phyloP scores from a whole-genome alignment of 164 flowering plant genomes.

The Sextonia rubra region DNA sequence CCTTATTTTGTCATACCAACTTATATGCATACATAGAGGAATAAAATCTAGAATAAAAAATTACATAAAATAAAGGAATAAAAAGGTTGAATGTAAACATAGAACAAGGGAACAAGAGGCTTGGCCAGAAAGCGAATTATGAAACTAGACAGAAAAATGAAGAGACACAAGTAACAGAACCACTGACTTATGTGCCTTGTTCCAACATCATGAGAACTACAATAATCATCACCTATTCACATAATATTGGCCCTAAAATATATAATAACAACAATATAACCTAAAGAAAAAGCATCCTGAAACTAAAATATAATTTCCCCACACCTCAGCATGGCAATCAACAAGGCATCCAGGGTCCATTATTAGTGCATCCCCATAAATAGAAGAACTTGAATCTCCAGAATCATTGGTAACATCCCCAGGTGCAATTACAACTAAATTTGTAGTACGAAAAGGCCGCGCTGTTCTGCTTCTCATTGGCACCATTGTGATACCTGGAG shows the following conservation, averaged over 20 bases:
- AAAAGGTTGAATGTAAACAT: not conserved
- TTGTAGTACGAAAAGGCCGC: slow-evolving; percentile 84
- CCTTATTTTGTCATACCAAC: no score
- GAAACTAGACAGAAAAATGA: not conserved
- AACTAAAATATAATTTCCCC: not conserved
- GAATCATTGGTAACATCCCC: slow-evolving; percentile 20
- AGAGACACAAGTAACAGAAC: not conserved
- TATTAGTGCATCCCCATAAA: slow-evolving; percentile 77
- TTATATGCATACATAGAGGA: not conserved
- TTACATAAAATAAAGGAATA: no score
- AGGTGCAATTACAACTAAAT: slow-evolving; percentile 74
- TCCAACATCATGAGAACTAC: not conserved
- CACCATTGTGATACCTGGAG: slow-evolving; percentile 69
- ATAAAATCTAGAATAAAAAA: no score
- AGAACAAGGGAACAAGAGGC: not conserved
- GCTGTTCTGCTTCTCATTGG: slow-evolving; percentile 85
- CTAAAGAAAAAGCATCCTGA: not conserved
- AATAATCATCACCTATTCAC: not conserved
- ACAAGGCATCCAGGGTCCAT: slow-evolving; percentile 88
- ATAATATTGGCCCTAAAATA: not conserved
- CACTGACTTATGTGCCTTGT: not conserved
- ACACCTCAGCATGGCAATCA: slow-evolving; percentile 60
- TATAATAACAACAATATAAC: not conserved
- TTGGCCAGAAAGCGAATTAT: not conserved
- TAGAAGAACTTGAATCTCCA: slow-evolving; percentile 28